A percentile compares a stretch with the other conserved stretches of the same genome.
Evolutionary conservation across 2,329 filamentous ascomycete species (phyloP).

Genomic region (Dactylellina parvicollis): DNA sequence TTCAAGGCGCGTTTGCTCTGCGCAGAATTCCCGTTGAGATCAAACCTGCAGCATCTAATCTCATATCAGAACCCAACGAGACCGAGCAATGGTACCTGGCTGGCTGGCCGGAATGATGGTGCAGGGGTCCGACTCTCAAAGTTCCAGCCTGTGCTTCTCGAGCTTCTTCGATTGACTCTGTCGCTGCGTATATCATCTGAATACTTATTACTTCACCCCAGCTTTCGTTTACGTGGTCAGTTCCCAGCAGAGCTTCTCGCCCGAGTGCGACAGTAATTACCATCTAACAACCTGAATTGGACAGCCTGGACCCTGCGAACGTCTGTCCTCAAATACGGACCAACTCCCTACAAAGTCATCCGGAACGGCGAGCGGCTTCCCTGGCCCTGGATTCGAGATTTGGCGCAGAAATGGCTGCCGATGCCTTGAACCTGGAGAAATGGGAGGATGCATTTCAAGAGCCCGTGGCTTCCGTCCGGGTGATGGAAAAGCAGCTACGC

Average conservation of each 20-base stretch:
- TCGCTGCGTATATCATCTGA: too few species aligned
- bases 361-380: constrained; percentile 1
- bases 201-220: too few species aligned
- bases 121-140: constrained; percentile 30
- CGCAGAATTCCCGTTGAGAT: neutral
- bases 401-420: constrained; percentile 65
- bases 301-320: too few species aligned
- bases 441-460: constrained; percentile 75
- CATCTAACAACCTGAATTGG: neutral
- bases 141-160: constrained; percentile 33
- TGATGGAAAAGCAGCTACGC: constrained; percentile 72
- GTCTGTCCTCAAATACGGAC: neutral
- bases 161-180: constrained; percentile 9
- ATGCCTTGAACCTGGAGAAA: constrained; percentile 69
- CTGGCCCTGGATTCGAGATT: neutral
- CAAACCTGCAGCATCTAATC: constrained; percentile 10
- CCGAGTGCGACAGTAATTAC: neutral
- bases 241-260: neutral
- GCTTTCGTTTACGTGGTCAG: constrained; percentile 36
- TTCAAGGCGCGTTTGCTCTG: constrained; percentile 26
- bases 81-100: constrained; percentile 10
- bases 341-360: neutral
- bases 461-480: constrained; percentile 71
- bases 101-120: constrained; percentile 4
- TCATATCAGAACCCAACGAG: neutral